phyloP scores from a whole-genome alignment of 2,329 filamentous ascomycete species.

The Incumbomyces delicatus region DNA sequence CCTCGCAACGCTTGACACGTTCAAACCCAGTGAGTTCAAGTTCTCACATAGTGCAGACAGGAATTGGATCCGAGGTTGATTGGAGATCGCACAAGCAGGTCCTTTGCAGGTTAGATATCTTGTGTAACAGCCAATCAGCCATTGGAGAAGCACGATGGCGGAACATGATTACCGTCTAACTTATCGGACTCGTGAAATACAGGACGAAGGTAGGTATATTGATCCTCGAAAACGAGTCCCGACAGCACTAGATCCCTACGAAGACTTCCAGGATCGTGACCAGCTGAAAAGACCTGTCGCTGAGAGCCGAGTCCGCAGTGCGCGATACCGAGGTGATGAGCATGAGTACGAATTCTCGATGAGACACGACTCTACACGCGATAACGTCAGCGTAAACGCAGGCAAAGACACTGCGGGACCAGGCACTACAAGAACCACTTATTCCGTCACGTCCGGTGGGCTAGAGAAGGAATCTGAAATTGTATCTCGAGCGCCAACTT shows the following conservation, averaged over 20 bases:
- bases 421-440: neutral
- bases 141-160: neutral
- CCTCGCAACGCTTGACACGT: no score
- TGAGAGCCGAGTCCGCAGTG: neutral
- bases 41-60: no score
- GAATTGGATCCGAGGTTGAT: no score
- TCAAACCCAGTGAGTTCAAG: no score
- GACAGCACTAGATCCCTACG: constrained; percentile 3
- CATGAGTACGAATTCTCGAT: neutral
- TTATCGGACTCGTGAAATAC: neutral
- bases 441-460: constrained; percentile 2
- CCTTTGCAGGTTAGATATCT: no score
- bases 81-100: no score
- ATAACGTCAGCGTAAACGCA: neutral
- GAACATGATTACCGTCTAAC: constrained; percentile 2
- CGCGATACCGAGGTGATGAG: neutral
- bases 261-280: neutral
- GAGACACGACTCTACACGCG: neutral
- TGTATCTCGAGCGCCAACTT: neutral
- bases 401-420: neutral
- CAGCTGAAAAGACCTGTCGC: neutral
- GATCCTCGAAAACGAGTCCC: neutral
- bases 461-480: constrained; percentile 3
- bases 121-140: no score
- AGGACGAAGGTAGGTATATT: neutral